Conservation (phyloP, 495 filamentous ascomycete genomes). For the Penicillium fimorum region DNA sequence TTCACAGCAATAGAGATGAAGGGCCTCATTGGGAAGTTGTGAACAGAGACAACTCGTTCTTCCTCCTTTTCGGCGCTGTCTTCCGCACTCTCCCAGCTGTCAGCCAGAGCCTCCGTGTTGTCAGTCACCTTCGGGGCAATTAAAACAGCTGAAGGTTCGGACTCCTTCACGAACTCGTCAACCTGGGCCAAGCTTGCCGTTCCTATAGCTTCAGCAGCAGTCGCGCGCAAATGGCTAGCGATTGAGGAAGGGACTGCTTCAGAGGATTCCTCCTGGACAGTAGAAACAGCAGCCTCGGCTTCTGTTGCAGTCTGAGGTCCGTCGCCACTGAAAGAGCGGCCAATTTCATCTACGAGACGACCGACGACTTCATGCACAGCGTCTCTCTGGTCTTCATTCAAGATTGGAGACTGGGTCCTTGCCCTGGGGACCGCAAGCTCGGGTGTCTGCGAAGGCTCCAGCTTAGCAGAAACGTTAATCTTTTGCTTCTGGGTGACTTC, state of each 20-base stretch:
- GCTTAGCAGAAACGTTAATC: slow-evolving; percentile 22
- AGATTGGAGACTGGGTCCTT: slow-evolving; percentile 35
- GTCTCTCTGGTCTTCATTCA: slow-evolving; percentile 50
- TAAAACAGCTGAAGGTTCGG: slow-evolving; percentile 53
- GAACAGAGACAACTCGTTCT: slow-evolving; percentile 67
- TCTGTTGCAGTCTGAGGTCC: slow-evolving; percentile 51
- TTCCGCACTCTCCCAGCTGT: slow-evolving; percentile 82
- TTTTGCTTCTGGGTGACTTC: slow-evolving; percentile 31
- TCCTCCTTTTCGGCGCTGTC: slow-evolving; percentile 68
- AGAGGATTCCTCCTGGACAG: slow-evolving; percentile 31
- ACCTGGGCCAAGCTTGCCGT: slow-evolving; percentile 13
- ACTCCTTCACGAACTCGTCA: slow-evolving; percentile 54
- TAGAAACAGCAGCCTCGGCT: slow-evolving; percentile 23
- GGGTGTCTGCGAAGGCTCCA: slow-evolving; percentile 15
- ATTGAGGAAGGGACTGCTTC: slow-evolving; percentile 38
- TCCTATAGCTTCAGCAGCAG: slow-evolving; percentile 24
- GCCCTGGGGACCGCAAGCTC: slow-evolving; percentile 15
- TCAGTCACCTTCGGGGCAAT: slow-evolving; percentile 58
- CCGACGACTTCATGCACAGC: slow-evolving; percentile 70
- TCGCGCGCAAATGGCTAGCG: slow-evolving; percentile 35
- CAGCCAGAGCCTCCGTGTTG: slow-evolving; percentile 54
- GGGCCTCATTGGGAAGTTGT: slow-evolving; percentile 93
- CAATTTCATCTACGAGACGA: slow-evolving; percentile 64
- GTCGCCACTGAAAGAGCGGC: slow-evolving; percentile 66
- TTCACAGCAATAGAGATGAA: slow-evolving; percentile 75